Percentiles rank a stretch among this genome's conserved stretches.
Conservation (phyloP, 2,329 filamentous ascomycete species). For the Penicillium concentricum region DNA sequence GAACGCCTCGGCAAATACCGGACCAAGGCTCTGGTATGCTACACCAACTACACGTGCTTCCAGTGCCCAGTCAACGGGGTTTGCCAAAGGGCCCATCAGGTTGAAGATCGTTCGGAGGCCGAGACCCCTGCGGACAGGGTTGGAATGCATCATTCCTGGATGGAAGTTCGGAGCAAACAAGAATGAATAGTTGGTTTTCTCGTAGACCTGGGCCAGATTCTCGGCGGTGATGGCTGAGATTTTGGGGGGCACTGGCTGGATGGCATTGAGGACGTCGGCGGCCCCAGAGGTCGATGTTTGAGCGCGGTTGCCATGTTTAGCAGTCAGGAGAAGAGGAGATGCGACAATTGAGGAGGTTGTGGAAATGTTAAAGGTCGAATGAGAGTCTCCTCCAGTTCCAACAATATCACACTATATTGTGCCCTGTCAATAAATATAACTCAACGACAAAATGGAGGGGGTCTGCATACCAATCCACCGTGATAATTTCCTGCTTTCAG, state of each 20-base stretch:
- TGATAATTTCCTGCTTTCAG: constrained; percentile 70
- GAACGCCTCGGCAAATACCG: constrained; percentile 84
- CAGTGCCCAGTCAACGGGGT: constrained; percentile 79
- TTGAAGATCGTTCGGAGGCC: constrained; percentile 98
- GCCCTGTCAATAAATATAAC: neutral
- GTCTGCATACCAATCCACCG: constrained; percentile 72
- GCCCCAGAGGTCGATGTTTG: constrained; percentile 95
- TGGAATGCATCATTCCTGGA: constrained; percentile 87
- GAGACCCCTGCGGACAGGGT: constrained; percentile 79
- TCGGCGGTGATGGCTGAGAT: constrained; percentile 71
- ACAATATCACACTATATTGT: constrained; percentile 81
- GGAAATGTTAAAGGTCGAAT: constrained; percentile 98
- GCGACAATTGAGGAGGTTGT: constrained; percentile 92
- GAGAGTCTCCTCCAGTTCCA: constrained; percentile 91
- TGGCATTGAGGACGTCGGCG: constrained; percentile 81
- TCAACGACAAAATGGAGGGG: neutral
- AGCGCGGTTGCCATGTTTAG: constrained; percentile 94
- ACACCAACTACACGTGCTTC: constrained; percentile 95
- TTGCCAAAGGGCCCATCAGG: constrained; percentile 85
- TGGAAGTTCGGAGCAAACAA: constrained; percentile 96
- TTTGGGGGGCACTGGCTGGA: constrained; percentile 69
- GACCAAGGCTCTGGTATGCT: constrained; percentile 79
- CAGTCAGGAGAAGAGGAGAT: constrained; percentile 78
- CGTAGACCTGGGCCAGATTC: constrained; percentile 72
- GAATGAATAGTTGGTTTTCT: constrained; percentile 85